phyloP scores from a whole-genome alignment of 2,329 filamentous ascomycete genomes.

The Hymenoscyphus fructigenus region DNA sequence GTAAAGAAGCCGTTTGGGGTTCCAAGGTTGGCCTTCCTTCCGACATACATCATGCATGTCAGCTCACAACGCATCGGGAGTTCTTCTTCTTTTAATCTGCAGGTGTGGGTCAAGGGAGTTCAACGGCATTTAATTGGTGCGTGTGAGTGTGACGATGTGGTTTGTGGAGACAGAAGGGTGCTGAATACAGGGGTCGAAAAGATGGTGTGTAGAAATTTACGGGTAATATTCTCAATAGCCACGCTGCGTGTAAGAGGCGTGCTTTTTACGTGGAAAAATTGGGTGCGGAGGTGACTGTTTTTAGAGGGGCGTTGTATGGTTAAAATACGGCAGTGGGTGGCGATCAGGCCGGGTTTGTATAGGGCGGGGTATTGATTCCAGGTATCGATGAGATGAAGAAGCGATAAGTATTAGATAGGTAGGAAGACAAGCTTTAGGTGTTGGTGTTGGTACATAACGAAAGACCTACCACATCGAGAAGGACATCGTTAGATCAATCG shows the following conservation, averaged over 20 bases:
- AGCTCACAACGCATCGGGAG: neutral
- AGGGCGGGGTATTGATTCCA: neutral
- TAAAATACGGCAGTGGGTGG: neutral
- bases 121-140: neutral
- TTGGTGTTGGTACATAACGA: too few relatives aligned
- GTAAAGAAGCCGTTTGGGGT: neutral
- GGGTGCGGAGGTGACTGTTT: neutral
- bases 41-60: slow-evolving; percentile 3
- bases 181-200: neutral
- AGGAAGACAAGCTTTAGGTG: too few relatives aligned
- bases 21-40: neutral
- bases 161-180: neutral
- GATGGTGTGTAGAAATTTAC: neutral
- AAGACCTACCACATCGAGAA: neutral
- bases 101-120: neutral
- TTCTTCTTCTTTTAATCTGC: neutral
- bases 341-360: neutral
- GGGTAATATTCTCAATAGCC: neutral
- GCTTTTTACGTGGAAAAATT: neutral
- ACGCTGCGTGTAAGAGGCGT: slow-evolving; percentile 2
- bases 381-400: neutral
- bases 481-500: neutral
- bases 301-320: neutral
- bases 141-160: neutral
- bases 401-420: neutral